Evolutionary conservation across 495 filamentous ascomycete genomes (phyloP), one percentile per base, ranked within the genome.

Genomic region (Xylaria nigripes): DNA sequence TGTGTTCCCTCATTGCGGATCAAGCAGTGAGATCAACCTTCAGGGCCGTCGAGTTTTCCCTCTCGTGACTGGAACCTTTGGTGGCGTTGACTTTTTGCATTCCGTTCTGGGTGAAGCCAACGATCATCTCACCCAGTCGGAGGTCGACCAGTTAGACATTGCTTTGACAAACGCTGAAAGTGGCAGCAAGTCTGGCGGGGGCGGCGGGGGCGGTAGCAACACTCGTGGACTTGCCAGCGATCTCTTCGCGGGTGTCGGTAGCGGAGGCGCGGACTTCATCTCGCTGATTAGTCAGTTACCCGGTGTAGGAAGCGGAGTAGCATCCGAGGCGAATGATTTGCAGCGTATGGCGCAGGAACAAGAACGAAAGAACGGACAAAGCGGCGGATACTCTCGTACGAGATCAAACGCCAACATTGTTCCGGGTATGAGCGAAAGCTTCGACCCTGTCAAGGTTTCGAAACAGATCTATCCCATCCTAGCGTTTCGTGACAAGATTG

Each of bases 61-160:
- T 15, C 74, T 97, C 5, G 86, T 95, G 10, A 97, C 93, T 10
- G 90, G 90, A 30, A 87, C 76, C 10, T 94, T 98, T 70, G 93
- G 93, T 16, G 90, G 84, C 58, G 92, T 96, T 21, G 93, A 97
- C 60, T 98, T 98, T 69, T 77, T 96, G 63, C 93, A 98, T 68
- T 95, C 89, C 0, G 90, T 98, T n/a, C 76, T 96, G 7, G 93
- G 93, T 32, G 93, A 98, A 66, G 92, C 90, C 21, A 94, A 83
- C 18, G 93, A 98, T 64, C 90, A 96, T 63, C 90, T 98, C 70
- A 91, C 91, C 4, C 93, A 97, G 65, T 87, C 87, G 15, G 93
- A 98, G 69, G 82, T 98, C 46, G 88, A 95, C 43, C 84, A 97
- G 64, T 81, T 96, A 65, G 85, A 96, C 61, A 70, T 78, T 25